Conservation (phyloP, 495 filamentous ascomycete genomes). For the Penicillium desertorum region DNA sequence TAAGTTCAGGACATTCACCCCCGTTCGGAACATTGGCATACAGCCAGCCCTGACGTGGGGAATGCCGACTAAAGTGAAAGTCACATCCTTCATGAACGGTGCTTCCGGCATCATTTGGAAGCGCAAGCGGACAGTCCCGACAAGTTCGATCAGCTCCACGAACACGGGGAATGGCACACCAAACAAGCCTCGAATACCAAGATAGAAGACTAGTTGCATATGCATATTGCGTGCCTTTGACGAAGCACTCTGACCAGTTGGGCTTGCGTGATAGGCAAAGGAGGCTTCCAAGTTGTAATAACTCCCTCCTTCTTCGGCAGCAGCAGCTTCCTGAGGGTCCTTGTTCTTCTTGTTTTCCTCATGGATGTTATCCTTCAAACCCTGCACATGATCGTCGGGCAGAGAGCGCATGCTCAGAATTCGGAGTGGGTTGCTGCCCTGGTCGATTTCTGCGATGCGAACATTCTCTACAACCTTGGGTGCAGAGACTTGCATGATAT, state of each 20-base stretch:
- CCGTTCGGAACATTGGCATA: conserved; percentile 82
- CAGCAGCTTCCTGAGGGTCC: conserved; percentile 83
- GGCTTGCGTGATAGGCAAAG: conserved; percentile 88
- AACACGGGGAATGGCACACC: conserved; percentile 88
- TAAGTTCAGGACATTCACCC: conserved; percentile 88
- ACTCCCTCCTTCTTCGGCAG: conserved; percentile 86
- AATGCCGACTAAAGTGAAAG: conserved; percentile 89
- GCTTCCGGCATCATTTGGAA: conserved; percentile 84
- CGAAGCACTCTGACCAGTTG: conserved; percentile 63
- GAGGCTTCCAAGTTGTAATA: conserved; percentile 95
- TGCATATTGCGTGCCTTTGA: conserved; percentile 92
- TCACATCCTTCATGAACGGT: conserved; percentile 87
- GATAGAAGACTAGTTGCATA: conserved; percentile 92
- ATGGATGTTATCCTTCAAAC: conserved; percentile 75
- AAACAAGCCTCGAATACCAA: conserved; percentile 71
- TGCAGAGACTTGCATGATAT: conserved; percentile 94
- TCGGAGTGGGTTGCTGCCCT: conserved; percentile 84
- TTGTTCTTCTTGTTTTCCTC: conserved; percentile 75
- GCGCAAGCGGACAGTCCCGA: conserved; percentile 80
- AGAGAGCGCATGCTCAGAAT: conserved; percentile 88
- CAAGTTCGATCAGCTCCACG: conserved; percentile 80
- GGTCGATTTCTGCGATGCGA: conserved; percentile 91
- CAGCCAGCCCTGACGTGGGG: conserved; percentile 90
- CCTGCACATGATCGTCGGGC: conserved; percentile 74
- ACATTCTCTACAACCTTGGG: conserved; percentile 90